phyloP scores from a whole-genome alignment of 352 stramenopile genomes.

The Plasmopara muralis region DNA sequence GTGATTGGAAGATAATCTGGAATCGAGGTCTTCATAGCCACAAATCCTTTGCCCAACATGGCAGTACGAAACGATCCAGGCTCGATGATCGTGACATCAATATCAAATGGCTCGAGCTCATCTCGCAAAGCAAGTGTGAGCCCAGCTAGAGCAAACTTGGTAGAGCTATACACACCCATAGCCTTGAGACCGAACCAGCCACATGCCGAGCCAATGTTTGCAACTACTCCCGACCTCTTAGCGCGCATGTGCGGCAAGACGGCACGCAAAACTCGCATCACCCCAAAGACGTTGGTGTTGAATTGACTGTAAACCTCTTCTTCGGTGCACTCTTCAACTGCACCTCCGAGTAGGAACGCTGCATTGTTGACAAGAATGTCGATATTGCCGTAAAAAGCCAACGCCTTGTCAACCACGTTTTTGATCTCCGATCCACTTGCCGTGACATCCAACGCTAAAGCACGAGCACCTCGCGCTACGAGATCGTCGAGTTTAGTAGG shows the following conservation, averaged over 20 bases:
- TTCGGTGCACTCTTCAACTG: slow-evolving; percentile 37
- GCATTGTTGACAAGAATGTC: slow-evolving; percentile 54
- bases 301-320: slow-evolving; percentile 30
- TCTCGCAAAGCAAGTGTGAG: slow-evolving; percentile 25
- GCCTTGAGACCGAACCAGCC: slow-evolving; percentile 25
- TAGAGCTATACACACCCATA: slow-evolving; percentile 32
- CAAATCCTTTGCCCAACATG: slow-evolving; percentile 32
- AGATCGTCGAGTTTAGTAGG: slow-evolving; percentile 31
- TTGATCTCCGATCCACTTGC: slow-evolving; percentile 25
- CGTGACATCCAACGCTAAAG: slow-evolving; percentile 41
- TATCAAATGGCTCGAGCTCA: slow-evolving; percentile 30
- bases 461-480: slow-evolving; percentile 19
- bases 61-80: slow-evolving; percentile 38
- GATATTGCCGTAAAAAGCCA: slow-evolving; percentile 36
- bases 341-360: slow-evolving; percentile 34
- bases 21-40: slow-evolving; percentile 25
- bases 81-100: slow-evolving; percentile 42
- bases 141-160: slow-evolving; percentile 36
- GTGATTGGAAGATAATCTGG: slow-evolving; percentile 28
- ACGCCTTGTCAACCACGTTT: slow-evolving; percentile 23
- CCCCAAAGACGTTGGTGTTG: slow-evolving; percentile 43
- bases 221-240: slow-evolving; percentile 35
- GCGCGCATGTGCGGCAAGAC: slow-evolving; percentile 42
- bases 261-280: slow-evolving; percentile 25
- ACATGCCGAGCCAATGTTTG: slow-evolving; percentile 33